phyloP scores from a whole-genome alignment of 2,329 filamentous ascomycete genomes.

The Penicillium italicum region DNA sequence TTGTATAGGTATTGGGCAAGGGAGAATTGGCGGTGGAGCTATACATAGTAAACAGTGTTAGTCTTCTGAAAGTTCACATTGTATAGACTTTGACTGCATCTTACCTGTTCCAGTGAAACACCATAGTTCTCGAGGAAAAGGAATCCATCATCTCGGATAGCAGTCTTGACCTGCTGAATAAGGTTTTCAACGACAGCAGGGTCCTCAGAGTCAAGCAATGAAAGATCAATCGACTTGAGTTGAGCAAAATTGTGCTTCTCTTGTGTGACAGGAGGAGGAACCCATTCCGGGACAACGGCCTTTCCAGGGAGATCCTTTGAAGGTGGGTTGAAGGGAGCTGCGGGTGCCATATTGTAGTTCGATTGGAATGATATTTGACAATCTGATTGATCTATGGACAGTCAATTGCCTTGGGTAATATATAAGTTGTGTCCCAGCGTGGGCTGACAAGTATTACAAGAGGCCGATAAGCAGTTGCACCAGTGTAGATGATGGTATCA shows the following conservation, averaged over 20 bases:
- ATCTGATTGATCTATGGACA: no score
- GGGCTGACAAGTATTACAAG: no score
- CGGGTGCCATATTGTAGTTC: no score
- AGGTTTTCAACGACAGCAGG: slow-evolving; percentile 44
- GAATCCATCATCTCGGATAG: slow-evolving; percentile 46
- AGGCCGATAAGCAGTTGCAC: no score
- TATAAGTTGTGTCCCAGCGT: no score
- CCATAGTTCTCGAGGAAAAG: slow-evolving; percentile 52
- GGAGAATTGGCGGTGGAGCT: slow-evolving; percentile 50
- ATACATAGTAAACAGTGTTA: no score
- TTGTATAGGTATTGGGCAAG: slow-evolving; percentile 51
- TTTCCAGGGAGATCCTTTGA: slow-evolving; percentile 39
- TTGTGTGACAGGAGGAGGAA: slow-evolving; percentile 46
- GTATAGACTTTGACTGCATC: no score
- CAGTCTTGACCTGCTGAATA: slow-evolving; percentile 43
- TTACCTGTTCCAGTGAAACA: slow-evolving; percentile 46
- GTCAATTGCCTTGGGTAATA: no score
- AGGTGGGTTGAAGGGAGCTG: slow-evolving; percentile 43
- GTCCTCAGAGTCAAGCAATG: slow-evolving; percentile 44
- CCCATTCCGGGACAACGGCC: slow-evolving; percentile 44
- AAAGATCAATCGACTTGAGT: slow-evolving; percentile 45
- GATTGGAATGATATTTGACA: no score
- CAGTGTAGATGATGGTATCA: no score
- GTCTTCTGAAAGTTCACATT: no score
- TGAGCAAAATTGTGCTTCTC: slow-evolving; percentile 45